Percentiles rank a stretch among this genome's conserved stretches.
These are phyloP conservation scores for Mycena indigotica DNA, from an alignment of 768 basidiomycete genomes.

Conservation along the genomic window DNA sequence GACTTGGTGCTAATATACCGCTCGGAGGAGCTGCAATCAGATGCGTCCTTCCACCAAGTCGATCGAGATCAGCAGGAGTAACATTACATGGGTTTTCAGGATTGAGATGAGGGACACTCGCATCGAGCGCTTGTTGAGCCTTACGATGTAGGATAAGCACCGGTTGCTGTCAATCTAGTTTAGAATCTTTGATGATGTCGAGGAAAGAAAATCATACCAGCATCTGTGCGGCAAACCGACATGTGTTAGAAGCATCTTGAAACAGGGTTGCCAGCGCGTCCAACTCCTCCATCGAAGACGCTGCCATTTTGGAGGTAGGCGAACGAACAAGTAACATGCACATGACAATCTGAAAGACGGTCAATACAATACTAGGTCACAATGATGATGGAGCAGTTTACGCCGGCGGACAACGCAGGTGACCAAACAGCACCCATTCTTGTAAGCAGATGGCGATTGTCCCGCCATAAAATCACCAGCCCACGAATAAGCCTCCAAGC, in stretches of 20 bases:
- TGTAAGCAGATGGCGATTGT: conserved; percentile 42
- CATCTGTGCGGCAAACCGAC: conserved; percentile 47
- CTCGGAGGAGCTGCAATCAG: conserved; percentile 32
- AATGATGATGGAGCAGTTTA: conserved; percentile 36
- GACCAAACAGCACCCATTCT: conserved; percentile 65
- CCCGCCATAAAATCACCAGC: conserved; percentile 44
- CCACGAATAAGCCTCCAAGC: conserved; percentile 65
- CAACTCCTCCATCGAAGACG: conserved; percentile 51
- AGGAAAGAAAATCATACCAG: conserved; percentile 36
- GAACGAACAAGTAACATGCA: conserved; percentile 55
- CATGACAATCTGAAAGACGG: conserved; percentile 53
- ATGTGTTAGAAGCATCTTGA: conserved; percentile 46
- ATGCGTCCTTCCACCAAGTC: conserved; percentile 56
- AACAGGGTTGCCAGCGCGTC: conserved; percentile 48
- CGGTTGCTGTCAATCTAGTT: conserved; percentile 34
- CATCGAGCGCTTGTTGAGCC: conserved; percentile 44
- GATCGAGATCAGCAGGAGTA: conserved; percentile 52
- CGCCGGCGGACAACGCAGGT: conserved; percentile 63
- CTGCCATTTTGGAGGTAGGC: conserved; percentile 50
- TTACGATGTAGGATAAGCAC: conserved; percentile 45
- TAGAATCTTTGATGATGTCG: neutral
- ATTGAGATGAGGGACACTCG: conserved; percentile 14
- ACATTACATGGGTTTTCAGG: conserved; percentile 29
- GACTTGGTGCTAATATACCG: neutral
- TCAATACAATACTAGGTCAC: neutral